A percentile compares a stretch with the other conserved stretches of the same genome.
Conservation (phyloP, 164 flowering plant genomes). For the Vitis rotundifolia region DNA sequence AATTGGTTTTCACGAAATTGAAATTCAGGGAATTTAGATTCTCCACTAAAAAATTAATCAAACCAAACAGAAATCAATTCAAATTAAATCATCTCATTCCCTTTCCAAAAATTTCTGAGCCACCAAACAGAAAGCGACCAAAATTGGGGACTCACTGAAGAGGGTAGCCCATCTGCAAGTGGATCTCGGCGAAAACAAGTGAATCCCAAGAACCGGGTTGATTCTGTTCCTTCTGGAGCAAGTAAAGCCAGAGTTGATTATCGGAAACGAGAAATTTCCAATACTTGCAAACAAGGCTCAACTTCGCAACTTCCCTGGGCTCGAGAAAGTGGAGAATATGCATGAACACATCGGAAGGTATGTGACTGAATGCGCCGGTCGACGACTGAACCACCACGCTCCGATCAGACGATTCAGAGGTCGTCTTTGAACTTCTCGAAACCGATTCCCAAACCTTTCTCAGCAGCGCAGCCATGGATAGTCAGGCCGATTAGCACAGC, state of each 20-base stretch:
- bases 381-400: conserved; percentile 17
- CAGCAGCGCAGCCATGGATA: conserved; percentile 35
- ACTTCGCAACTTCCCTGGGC: conserved; percentile 64
- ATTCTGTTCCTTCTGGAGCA: conserved; percentile 49
- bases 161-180: conserved; percentile 59
- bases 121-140: background rate
- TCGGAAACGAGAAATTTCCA: conserved; percentile 63
- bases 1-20: too few relatives aligned
- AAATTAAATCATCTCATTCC: background rate
- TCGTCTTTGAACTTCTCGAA: conserved; percentile 12
- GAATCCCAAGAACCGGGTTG: conserved; percentile 51
- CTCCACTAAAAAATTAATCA: background rate
- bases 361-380: conserved; percentile 53
- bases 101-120: background rate
- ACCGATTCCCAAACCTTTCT: conserved; percentile 43
- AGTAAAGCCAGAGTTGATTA: conserved; percentile 75
- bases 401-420: background rate
- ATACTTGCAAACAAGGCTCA: conserved; percentile 47
- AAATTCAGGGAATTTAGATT: too few relatives aligned
- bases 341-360: conserved; percentile 60
- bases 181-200: conserved; percentile 67
- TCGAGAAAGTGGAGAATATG: conserved; percentile 55
- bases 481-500: background rate
- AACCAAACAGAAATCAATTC: background rate
- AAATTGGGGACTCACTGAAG: conserved; percentile 39